These are phyloP conservation scores for Populus tomentosa DNA, from an alignment of 441 rosid genomes.

Conservation along the genomic window DNA sequence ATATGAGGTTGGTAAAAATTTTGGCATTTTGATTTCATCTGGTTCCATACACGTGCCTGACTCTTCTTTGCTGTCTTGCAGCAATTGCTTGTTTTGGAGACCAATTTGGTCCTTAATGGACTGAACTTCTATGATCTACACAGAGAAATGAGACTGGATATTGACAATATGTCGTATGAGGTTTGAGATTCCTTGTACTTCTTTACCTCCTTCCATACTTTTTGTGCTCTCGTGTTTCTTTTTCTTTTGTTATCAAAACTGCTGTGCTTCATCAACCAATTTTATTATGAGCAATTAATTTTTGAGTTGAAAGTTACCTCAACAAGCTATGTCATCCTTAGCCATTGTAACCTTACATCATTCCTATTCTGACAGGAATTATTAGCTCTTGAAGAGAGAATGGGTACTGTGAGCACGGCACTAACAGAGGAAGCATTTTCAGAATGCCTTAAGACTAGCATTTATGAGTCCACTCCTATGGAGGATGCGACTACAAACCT, in stretches of 20 bases:
- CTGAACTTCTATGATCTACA: slow-evolving; percentile 79
- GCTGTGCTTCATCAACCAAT: background rate
- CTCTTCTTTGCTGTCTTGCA: slow-evolving; percentile 28
- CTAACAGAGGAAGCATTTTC: slow-evolving; percentile 73
- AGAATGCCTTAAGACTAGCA: slow-evolving; percentile 56
- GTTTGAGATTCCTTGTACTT: slow-evolving; percentile 31
- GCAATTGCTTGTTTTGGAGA: slow-evolving; percentile 82
- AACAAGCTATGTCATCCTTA: background rate
- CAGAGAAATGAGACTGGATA: slow-evolving; percentile 95
- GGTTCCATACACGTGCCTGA: slow-evolving; percentile 10
- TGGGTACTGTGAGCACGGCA: slow-evolving; percentile 94
- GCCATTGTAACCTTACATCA: background rate
- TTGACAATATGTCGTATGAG: slow-evolving; percentile 98
- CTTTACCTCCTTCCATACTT: background rate
- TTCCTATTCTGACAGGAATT: slow-evolving; percentile 55
- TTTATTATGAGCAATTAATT: no score
- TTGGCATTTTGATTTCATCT: slow-evolving; percentile 8
- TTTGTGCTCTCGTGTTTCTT: background rate
- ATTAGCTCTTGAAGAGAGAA: slow-evolving; percentile 88
- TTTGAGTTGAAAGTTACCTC: background rate
- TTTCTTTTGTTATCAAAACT: background rate
- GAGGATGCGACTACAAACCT: slow-evolving; percentile 24
- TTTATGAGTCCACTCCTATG: slow-evolving; percentile 31
- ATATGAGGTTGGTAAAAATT: slow-evolving; percentile 60
- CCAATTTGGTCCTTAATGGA: slow-evolving; percentile 63